phyloP scores from a whole-genome alignment of 768 basidiomycete genomes.

The Lactifluus volemus region DNA sequence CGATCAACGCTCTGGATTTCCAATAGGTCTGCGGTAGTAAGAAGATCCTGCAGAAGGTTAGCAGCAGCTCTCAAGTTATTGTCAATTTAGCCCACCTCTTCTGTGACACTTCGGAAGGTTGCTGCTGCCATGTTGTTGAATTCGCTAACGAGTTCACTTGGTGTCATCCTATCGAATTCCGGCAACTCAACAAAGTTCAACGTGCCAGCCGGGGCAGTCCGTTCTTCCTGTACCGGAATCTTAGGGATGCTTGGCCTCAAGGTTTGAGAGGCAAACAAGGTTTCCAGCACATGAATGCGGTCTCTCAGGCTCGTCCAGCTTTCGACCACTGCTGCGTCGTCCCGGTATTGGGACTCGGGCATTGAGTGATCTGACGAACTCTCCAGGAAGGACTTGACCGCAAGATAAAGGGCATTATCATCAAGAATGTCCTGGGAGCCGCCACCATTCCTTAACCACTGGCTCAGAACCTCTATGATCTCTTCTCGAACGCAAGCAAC shows the following conservation, averaged over 20 bases:
- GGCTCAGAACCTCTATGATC: constrained; percentile 53
- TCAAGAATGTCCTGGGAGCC: constrained; percentile 77
- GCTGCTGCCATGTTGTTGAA: constrained; percentile 70
- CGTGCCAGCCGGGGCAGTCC: background rate
- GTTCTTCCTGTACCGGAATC: background rate
- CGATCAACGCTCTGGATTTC: constrained; percentile 76
- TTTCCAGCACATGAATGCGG: background rate
- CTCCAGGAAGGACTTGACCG: constrained; percentile 52
- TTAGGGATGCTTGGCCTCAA: constrained; percentile 11
- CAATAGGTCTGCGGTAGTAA: constrained; percentile 66
- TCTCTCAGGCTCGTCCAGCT: constrained; percentile 6
- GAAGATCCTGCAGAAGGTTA: constrained; percentile 50
- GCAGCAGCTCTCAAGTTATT: constrained; percentile 1
- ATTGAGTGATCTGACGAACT: constrained; percentile 44
- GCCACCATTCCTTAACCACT: constrained; percentile 67
- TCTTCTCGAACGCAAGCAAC: constrained; percentile 48
- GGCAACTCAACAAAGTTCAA: constrained; percentile 35
- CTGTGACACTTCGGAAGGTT: constrained; percentile 66
- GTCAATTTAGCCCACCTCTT: constrained; percentile 44
- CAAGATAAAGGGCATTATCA: constrained; percentile 52
- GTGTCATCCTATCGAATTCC: constrained; percentile 51
- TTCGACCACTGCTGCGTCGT: constrained; percentile 6
- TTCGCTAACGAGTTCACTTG: constrained; percentile 69
- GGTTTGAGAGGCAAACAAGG: constrained; percentile 9
- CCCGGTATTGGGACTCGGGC: constrained; percentile 25